Evolutionary conservation across 768 basidiomycete species (phyloP).

Genomic region (Trametes cingulata): DNA sequence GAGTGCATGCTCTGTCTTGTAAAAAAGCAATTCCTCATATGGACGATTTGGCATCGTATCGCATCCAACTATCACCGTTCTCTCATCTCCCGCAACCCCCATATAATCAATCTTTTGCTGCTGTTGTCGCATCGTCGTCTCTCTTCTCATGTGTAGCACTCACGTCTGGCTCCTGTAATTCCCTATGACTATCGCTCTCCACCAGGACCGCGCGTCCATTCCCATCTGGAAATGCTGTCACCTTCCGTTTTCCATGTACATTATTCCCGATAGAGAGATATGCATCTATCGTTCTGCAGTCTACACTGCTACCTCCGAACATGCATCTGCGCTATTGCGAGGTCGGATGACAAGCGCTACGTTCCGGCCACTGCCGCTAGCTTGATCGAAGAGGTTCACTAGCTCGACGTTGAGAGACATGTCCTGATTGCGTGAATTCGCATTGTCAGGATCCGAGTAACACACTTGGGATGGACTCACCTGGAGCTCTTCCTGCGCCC

Average conservation of each 20-base stretch:
- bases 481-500: constrained; percentile 48
- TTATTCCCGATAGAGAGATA: constrained; percentile 12
- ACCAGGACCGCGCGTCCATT: background rate
- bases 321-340: background rate
- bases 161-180: background rate
- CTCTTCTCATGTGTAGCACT: constrained; percentile 11
- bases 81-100: background rate
- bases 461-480: constrained; percentile 16
- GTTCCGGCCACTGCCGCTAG: constrained; percentile 71
- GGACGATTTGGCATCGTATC: background rate
- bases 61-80: background rate
- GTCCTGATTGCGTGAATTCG: constrained; percentile 1
- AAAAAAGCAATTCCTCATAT: background rate
- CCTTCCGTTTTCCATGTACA: constrained; percentile 4
- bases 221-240: background rate
- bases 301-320: background rate
- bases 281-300: background rate
- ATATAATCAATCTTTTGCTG: background rate
- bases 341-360: constrained; percentile 49
- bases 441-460: background rate
- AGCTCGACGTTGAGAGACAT: constrained; percentile 37
- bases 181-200: background rate
- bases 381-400: constrained; percentile 74
- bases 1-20: background rate
- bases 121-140: constrained; percentile 16